A percentile compares a stretch with the other conserved stretches of the same genome.
phyloP scores from a whole-genome alignment of 257 asterid genomes.

The Nemophila menziesii region DNA sequence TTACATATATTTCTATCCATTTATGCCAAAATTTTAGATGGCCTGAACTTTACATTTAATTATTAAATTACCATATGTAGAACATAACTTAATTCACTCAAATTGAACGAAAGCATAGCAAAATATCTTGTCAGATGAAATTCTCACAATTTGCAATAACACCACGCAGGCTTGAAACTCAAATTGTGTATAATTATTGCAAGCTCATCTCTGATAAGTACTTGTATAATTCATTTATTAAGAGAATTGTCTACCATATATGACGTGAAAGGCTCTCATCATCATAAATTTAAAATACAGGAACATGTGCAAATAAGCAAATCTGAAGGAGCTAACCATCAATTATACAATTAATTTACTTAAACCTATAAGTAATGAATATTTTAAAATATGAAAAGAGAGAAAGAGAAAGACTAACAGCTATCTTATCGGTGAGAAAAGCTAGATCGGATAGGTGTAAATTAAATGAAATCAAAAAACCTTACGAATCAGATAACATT shows the following conservation, averaged over 20 bases:
- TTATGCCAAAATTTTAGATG: neutral
- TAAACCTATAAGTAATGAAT: neutral
- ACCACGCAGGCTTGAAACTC: neutral
- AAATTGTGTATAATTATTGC: neutral
- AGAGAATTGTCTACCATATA: neutral
- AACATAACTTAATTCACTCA: no score
- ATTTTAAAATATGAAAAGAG: neutral
- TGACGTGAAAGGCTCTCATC: neutral
- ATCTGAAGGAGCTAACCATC: neutral
- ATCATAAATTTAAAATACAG: neutral
- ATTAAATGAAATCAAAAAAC: no score
- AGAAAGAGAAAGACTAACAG: constrained; percentile 29
- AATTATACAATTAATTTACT: neutral
- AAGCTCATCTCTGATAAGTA: neutral
- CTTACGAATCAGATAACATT: neutral
- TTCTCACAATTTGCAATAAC: neutral
- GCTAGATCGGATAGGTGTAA: constrained; percentile 37
- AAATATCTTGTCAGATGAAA: neutral
- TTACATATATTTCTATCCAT: neutral
- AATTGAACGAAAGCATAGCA: no score
- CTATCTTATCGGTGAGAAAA: constrained; percentile 49
- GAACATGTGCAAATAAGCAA: no score
- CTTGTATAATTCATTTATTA: no score
- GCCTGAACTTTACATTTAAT: neutral
- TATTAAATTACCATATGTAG: neutral